phyloP scores from a whole-genome alignment of 2,329 filamentous ascomycete genomes.

The Coleophoma eucalyptorum region DNA sequence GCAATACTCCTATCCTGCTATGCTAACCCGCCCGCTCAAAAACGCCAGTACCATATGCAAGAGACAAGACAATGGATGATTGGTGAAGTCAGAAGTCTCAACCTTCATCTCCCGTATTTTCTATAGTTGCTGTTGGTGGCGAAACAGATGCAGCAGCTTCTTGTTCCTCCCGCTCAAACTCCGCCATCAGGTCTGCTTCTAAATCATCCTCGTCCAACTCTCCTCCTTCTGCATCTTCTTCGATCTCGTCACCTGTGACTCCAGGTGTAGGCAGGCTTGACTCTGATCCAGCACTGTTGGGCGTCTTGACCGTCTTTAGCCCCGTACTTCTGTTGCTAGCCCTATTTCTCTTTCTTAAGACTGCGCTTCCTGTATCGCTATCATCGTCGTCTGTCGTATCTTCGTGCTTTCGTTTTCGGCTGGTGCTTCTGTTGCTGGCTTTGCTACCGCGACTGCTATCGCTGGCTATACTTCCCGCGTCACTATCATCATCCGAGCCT shows the following conservation, averaged over 20 bases:
- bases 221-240: constrained; percentile 30
- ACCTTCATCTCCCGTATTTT: constrained; percentile 3
- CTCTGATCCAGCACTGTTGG: constrained; percentile 31
- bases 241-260: constrained; percentile 39
- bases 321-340: constrained; percentile 41
- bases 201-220: constrained; percentile 51
- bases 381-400: constrained; percentile 39
- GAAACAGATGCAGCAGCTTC: constrained; percentile 7
- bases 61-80: background rate
- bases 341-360: constrained; percentile 49
- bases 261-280: constrained; percentile 37
- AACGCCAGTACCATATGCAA: background rate
- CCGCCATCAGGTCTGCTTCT: constrained; percentile 48
- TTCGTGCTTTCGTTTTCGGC: constrained; percentile 25
- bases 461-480: constrained; percentile 19
- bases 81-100: constrained; percentile 1
- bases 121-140: background rate
- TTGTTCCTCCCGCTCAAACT: constrained; percentile 35
- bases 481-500: constrained; percentile 45
- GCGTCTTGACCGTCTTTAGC: constrained; percentile 41
- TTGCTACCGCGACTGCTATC: constrained; percentile 12
- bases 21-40: background rate
- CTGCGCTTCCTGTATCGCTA: constrained; percentile 41
- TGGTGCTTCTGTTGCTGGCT: constrained; percentile 15
- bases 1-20: constrained; percentile 2